Conservation (phyloP, 2,329 filamentous ascomycete genomes). For the Hypoxylon sp. region DNA sequence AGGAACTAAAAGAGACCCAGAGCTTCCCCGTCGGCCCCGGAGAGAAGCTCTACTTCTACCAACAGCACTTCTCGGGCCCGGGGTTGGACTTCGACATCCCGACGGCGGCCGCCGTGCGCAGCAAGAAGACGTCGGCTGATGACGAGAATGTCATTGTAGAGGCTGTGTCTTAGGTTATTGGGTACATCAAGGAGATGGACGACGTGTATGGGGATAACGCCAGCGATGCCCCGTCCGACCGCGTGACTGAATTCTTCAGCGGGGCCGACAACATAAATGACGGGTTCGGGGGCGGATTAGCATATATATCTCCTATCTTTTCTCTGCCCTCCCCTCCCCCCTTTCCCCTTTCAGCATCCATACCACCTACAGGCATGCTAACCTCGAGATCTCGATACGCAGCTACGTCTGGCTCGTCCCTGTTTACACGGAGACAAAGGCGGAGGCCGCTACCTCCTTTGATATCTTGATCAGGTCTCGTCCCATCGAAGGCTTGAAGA, state of each 20-base stretch:
- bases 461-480: neutral
- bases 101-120: neutral
- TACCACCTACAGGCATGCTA: too few relatives aligned
- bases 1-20: neutral
- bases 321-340: too few relatives aligned
- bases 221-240: neutral
- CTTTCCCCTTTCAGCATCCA: too few relatives aligned
- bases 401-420: too few relatives aligned
- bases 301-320: neutral
- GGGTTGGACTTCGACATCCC: neutral
- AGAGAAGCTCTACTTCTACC: slow-evolving; percentile 1
- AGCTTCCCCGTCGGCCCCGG: neutral
- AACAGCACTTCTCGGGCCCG: neutral
- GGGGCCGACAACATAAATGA: neutral
- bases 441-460: too few relatives aligned
- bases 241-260: neutral
- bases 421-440: too few relatives aligned
- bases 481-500: neutral
- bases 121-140: neutral
- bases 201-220: neutral
- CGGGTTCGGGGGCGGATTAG: neutral
- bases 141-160: neutral
- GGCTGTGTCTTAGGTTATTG: neutral
- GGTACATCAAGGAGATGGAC: neutral
- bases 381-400: too few relatives aligned